Percentiles rank a stretch among this genome's conserved stretches.
These are phyloP conservation scores for Sporothrix brasiliensis DNA, from an alignment of 2,329 filamentous ascomycete species.

Conservation along the genomic window DNA sequence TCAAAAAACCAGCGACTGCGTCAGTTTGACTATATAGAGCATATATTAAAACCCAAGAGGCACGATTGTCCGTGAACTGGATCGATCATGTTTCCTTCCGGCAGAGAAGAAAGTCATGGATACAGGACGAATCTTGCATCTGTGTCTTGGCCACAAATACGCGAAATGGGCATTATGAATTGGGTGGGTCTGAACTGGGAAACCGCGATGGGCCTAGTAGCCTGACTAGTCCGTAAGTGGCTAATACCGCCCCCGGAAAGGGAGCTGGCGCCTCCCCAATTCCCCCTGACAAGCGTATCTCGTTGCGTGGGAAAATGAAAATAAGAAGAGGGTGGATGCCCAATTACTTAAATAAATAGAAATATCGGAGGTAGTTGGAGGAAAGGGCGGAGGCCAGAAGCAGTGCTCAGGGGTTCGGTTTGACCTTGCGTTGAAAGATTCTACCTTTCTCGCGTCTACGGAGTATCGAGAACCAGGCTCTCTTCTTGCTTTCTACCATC, in stretches of 20 bases:
- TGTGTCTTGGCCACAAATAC: neutral
- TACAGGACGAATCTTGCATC: neutral
- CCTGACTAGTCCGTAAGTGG: slow-evolving; percentile 20
- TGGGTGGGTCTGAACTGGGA: slow-evolving; percentile 31
- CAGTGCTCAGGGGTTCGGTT: slow-evolving; percentile 27
- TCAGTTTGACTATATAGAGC: neutral
- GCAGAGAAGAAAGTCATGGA: too few species aligned
- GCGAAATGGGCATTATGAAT: slow-evolving; percentile 21
- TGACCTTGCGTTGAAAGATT: slow-evolving; percentile 7
- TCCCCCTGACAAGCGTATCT: slow-evolving; percentile 17
- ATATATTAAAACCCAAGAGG: neutral
- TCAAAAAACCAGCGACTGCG: neutral
- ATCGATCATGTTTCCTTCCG: neutral
- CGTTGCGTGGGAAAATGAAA: slow-evolving; percentile 16
- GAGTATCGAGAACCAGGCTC: neutral
- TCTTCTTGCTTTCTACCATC: neutral
- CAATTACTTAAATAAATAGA: slow-evolving; percentile 3
- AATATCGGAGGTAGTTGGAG: neutral
- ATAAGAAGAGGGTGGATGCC: neutral
- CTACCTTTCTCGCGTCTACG: neutral
- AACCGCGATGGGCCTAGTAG: slow-evolving; percentile 16
- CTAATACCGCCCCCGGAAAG: neutral
- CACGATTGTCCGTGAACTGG: neutral
- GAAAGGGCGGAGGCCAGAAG: slow-evolving; percentile 10
- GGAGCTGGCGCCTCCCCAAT: neutral